Evolutionary conservation across 1,139 yeast species (phyloP), one percentile per base, ranked within the genome.

Genomic region (Geotrichum fermentans): DNA sequence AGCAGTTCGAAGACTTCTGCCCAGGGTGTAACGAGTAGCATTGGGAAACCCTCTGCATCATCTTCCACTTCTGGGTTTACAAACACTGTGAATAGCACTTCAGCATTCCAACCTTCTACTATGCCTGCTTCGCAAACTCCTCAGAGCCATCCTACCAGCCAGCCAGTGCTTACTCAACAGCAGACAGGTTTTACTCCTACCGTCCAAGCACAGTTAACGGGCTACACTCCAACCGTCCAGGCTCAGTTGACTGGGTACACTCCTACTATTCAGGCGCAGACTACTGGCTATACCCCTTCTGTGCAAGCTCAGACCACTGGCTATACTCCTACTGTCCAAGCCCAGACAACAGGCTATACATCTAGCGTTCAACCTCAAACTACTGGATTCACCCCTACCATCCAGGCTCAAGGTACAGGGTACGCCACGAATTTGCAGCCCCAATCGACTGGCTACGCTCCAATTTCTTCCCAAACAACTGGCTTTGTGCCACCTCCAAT

Each of bases 321-420:
- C 7, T 52, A 47, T 58, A 62, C 54, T 52, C 58, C 80, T 10
- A 73, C 77, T 53, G 56, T 58, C 26, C 59, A 60, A 24, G 53
- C 70, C 1, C 75, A 72, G 53, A 62, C 66, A 24, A 70, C 74
- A 5, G 73, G 73, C 1, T 62, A 64, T 38, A 32, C 40, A n/a
- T 59, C 52, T 28, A 59, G 62, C 34, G 65, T 66, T 37, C 61
- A 67, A 51, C 65, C 72, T 4, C 77, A 71, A 50, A 56, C 68
- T 18, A 63, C 68, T 28, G 62, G 64, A 29, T 54, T 54, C 20
- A 38, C 24, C 2, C 8, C 63, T 43, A 56, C 64, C 36, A 56
- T 65, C 39, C 64, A 61, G 47, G 61, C 68, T 22, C 77, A 71
- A 55, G 58, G 64, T 38, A 71, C 75, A 17, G 73, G 74, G 29